These are phyloP conservation scores for Plasmodium adleri DNA, from an alignment of 169 alveolate genomes.

Conservation along the genomic window DNA sequence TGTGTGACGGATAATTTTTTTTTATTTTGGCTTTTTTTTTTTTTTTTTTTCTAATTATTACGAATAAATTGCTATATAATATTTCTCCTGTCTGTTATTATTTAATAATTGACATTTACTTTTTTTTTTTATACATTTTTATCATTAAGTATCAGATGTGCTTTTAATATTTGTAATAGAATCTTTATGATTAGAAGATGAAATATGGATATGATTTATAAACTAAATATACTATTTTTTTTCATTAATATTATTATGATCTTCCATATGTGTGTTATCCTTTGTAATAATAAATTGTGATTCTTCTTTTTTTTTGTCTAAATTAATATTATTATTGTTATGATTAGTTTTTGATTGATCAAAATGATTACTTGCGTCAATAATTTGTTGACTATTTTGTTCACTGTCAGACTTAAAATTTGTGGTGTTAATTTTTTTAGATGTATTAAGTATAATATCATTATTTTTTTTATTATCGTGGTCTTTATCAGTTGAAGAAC, in stretches of 20 bases:
- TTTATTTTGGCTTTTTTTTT: too few species aligned
- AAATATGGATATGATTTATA: too few species aligned
- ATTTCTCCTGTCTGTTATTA: too few species aligned
- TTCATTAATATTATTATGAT: neutral
- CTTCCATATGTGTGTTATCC: neutral
- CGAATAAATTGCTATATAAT: too few species aligned
- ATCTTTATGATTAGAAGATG: too few species aligned
- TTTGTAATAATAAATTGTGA: neutral
- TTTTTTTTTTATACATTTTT: too few species aligned
- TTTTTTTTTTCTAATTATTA: too few species aligned
- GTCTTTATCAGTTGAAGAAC: conserved; percentile 8
- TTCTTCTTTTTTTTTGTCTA: neutral
- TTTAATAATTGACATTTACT: too few species aligned
- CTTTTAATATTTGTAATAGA: too few species aligned
- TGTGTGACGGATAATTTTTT: too few species aligned
- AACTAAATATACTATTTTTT: neutral
- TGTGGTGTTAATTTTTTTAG: neutral
- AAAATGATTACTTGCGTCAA: neutral
- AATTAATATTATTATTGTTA: neutral
- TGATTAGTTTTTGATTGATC: neutral
- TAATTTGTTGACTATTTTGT: neutral
- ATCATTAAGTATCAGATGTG: too few species aligned
- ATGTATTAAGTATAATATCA: neutral
- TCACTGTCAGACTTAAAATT: conserved; percentile 10
- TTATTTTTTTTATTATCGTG: neutral